phyloP scores from a whole-genome alignment of 1,284 basidiomycete genomes.

The Fomitopsis palustris region DNA sequence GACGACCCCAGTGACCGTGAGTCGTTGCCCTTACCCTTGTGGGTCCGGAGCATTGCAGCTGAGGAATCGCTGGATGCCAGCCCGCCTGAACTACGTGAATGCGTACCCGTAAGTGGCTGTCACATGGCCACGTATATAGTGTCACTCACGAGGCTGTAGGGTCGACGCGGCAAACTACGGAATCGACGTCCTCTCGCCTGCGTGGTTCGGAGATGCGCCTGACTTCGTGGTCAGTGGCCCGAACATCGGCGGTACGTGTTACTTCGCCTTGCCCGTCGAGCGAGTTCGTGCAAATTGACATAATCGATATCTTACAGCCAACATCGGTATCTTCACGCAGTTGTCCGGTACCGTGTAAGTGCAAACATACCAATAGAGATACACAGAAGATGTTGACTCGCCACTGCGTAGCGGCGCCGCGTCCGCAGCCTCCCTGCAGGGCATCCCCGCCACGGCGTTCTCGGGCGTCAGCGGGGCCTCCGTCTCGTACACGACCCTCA shows the following conservation, averaged over 20 bases:
- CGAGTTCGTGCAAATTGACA: not conserved
- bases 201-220: constrained; percentile 38
- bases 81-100: constrained; percentile 22
- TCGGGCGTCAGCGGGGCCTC: constrained; percentile 39
- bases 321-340: constrained; percentile 13
- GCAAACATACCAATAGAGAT: not conserved
- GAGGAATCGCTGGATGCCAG: not conserved
- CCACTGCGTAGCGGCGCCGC: constrained; percentile 39
- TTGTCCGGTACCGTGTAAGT: constrained; percentile 21
- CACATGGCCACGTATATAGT: not conserved
- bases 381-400: not conserved
- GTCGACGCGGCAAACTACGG: constrained; percentile 45
- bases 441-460: constrained; percentile 49
- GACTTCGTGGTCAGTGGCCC: constrained; percentile 44
- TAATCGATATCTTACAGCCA: constrained; percentile 6
- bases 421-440: constrained; percentile 40
- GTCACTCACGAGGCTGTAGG: constrained; percentile 5
- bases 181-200: constrained; percentile 43
- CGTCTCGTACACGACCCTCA: constrained; percentile 46
- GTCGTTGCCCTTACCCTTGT: constrained; percentile 16
- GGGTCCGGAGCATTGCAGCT: too few relatives aligned
- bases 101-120: constrained; percentile 15
- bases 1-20: constrained; percentile 38
- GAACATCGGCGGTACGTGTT: constrained; percentile 17
- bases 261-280: not conserved